phyloP scores from a whole-genome alignment of 768 basidiomycete genomes.

The Kwoniella sp. region DNA sequence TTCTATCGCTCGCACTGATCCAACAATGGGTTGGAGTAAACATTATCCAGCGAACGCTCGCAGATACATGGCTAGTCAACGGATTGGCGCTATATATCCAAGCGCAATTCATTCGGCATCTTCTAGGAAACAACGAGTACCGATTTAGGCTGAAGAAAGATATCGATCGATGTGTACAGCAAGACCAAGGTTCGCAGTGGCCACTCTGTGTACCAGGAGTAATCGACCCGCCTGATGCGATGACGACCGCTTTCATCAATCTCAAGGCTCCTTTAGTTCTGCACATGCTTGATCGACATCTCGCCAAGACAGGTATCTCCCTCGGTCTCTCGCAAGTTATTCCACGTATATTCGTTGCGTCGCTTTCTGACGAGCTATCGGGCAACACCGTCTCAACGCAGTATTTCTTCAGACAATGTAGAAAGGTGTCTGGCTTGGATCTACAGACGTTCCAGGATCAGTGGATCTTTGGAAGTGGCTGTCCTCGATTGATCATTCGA shows the following conservation, averaged over 20 bases:
- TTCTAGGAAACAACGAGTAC: slow-evolving; percentile 95
- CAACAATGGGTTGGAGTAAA: slow-evolving; percentile 97
- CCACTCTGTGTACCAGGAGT: slow-evolving; percentile 91
- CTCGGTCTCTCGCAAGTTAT: slow-evolving; percentile 91
- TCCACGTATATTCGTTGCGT: slow-evolving; percentile 90
- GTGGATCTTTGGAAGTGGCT: slow-evolving; percentile 98
- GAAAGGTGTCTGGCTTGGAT: slow-evolving; percentile 79
- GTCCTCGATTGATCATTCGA: slow-evolving; percentile 83
- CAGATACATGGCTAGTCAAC: slow-evolving; percentile 95
- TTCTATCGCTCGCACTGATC: slow-evolving; percentile 82
- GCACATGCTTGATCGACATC: slow-evolving; percentile 88
- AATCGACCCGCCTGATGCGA: slow-evolving; percentile 78
- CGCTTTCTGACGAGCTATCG: slow-evolving; percentile 81
- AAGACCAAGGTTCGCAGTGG: slow-evolving; percentile 84
- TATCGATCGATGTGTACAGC: slow-evolving; percentile 84
- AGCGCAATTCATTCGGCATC: slow-evolving; percentile 78
- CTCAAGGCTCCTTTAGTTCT: slow-evolving; percentile 94
- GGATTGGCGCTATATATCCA: slow-evolving; percentile 89
- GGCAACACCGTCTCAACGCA: slow-evolving; percentile 86
- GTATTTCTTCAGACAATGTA: slow-evolving; percentile 83
- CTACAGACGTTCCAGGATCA: slow-evolving; percentile 91
- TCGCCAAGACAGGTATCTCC: slow-evolving; percentile 93
- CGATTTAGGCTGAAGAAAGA: slow-evolving; percentile 93
- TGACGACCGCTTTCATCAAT: slow-evolving; percentile 81
- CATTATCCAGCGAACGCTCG: slow-evolving; percentile 87